These are phyloP conservation scores for Tetraselmis striata DNA, from an alignment of 139 green algal species.

Conservation along the genomic window DNA sequence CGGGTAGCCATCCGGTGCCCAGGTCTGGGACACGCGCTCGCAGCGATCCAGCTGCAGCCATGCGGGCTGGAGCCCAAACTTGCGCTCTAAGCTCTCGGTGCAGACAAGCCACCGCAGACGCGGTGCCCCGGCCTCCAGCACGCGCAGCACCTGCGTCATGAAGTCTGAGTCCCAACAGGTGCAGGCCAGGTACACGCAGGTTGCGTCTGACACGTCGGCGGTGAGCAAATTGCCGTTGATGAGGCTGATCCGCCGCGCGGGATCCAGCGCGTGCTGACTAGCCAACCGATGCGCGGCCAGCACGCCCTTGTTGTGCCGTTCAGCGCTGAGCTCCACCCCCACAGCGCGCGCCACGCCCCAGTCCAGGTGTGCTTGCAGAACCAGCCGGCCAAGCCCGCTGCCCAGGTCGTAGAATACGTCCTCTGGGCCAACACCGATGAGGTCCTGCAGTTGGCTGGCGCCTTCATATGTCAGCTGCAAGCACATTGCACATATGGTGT, in stretches of 20 bases:
- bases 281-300: not conserved
- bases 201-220: not conserved
- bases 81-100: not conserved
- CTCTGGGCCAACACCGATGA: not conserved
- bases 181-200: not conserved
- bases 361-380: not conserved
- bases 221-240: not conserved
- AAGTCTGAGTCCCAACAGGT: conserved; percentile 2
- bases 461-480: not conserved
- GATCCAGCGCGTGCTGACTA: not conserved
- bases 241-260: not conserved
- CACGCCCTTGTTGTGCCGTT: not conserved
- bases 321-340: not conserved
- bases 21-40: not conserved
- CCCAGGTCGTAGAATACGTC: not conserved
- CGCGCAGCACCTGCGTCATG: not conserved
- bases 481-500: not conserved
- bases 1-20: not conserved
- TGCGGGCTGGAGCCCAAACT: not conserved
- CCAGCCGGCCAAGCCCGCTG: not conserved
- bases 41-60: not conserved
- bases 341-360: not conserved
- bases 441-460: not conserved
- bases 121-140: not conserved
- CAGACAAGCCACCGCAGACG: not conserved